Conservation (phyloP, 768 basidiomycete species). For the Inosperma sp. region DNA sequence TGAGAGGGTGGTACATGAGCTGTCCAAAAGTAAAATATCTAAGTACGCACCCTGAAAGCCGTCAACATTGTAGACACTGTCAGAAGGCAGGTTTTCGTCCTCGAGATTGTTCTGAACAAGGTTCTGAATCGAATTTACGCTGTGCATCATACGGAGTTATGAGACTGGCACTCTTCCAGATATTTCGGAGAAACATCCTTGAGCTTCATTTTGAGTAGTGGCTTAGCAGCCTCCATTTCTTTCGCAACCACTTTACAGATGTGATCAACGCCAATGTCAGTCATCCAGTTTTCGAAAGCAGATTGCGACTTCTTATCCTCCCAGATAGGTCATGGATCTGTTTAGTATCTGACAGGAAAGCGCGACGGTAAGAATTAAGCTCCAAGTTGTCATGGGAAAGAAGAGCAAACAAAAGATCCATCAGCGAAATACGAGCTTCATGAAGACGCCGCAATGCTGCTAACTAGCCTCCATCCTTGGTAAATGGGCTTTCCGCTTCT, state of each 20-base stretch:
- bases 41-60: too few relatives aligned
- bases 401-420: background rate
- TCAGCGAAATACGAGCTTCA: background rate
- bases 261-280: background rate
- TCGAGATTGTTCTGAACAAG: too few relatives aligned
- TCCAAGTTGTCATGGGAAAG: background rate
- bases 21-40: too few relatives aligned
- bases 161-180: background rate
- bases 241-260: background rate
- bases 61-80: too few relatives aligned
- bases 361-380: background rate
- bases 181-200: background rate
- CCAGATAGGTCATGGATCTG: background rate
- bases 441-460: background rate
- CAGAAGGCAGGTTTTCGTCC: too few relatives aligned
- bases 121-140: background rate
- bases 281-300: background rate
- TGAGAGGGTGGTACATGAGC: too few relatives aligned
- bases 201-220: conserved; percentile 4
- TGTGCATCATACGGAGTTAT: background rate
- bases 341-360: background rate
- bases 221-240: conserved; percentile 6
- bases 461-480: background rate
- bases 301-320: background rate
- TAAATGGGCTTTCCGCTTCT: background rate